These are phyloP conservation scores for Malassezia sympodialis DNA, from an alignment of 1,284 basidiomycete species.

Conservation along the genomic window DNA sequence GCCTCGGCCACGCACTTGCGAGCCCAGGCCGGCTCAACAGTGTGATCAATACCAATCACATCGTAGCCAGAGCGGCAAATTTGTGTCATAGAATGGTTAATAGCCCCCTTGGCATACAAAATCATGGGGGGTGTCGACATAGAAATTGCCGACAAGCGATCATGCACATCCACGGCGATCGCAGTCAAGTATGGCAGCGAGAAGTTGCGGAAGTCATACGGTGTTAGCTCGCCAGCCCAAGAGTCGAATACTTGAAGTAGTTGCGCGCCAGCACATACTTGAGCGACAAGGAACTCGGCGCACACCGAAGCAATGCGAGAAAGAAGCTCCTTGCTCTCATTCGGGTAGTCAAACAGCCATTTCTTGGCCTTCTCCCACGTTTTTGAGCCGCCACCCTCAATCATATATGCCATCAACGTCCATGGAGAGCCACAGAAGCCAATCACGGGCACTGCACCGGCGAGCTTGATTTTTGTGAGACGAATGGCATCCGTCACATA, in stretches of 20 bases:
- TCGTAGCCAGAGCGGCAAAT: conserved; percentile 44
- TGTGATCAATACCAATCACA: conserved; percentile 45
- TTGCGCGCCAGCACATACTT: conserved; percentile 43
- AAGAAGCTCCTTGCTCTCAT: conserved; percentile 40
- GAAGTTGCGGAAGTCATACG: conserved; percentile 43
- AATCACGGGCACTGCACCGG: conserved; percentile 45
- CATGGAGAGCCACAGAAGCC: conserved; percentile 47
- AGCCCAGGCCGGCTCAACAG: conserved; percentile 40
- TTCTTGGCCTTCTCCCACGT: conserved; percentile 45
- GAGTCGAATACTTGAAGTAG: conserved; percentile 47
- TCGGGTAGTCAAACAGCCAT: conserved; percentile 45
- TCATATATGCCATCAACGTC: conserved; percentile 49
- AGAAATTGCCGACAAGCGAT: conserved; percentile 35
- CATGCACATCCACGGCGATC: conserved; percentile 38
- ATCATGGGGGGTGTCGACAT: conserved; percentile 40
- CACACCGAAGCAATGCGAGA: conserved; percentile 42
- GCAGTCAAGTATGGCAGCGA: conserved; percentile 40
- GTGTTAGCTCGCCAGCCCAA: conserved; percentile 48
- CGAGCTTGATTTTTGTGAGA: conserved; percentile 38
- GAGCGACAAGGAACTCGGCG: conserved; percentile 43
- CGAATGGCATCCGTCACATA: conserved; percentile 45
- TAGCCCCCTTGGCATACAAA: conserved; percentile 42
- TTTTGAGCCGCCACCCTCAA: conserved; percentile 45
- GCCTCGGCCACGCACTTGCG: conserved; percentile 32
- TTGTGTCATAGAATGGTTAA: conserved; percentile 42